A percentile compares a stretch with the other conserved stretches of the same genome.
These are phyloP conservation scores for Trichosanthes truncata DNA, from an alignment of 306 rosid genomes.

Conservation along the genomic window DNA sequence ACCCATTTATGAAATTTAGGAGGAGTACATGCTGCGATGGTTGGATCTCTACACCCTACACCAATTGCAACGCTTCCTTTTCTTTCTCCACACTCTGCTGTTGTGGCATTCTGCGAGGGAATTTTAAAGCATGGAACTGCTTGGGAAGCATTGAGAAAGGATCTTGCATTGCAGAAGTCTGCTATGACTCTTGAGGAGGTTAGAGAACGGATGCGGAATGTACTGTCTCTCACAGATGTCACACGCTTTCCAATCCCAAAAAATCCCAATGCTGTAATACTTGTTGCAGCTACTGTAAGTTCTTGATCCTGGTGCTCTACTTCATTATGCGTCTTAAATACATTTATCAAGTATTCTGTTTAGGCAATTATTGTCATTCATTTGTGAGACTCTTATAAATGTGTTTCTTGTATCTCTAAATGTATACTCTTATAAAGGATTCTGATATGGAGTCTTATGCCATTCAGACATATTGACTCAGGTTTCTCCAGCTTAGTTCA, in stretches of 20 bases:
- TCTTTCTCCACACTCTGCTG: slow-evolving; percentile 94
- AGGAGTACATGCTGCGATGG: slow-evolving; percentile 99
- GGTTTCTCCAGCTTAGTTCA: not conserved
- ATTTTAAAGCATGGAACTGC: slow-evolving; percentile 91
- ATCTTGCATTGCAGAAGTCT: slow-evolving; percentile 56
- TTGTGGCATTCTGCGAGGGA: slow-evolving; percentile 98
- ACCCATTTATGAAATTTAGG: slow-evolving; percentile 37
- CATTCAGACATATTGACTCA: no score
- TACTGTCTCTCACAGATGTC: slow-evolving; percentile 91
- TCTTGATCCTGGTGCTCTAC: not conserved
- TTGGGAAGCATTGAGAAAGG: slow-evolving; percentile 86
- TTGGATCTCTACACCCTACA: slow-evolving; percentile 92
- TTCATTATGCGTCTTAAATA: not conserved
- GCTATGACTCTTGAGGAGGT: slow-evolving; percentile 92
- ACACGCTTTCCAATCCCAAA: slow-evolving; percentile 94
- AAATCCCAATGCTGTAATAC: slow-evolving; percentile 71
- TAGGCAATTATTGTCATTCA: not conserved
- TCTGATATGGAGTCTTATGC: not conserved
- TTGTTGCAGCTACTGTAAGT: slow-evolving; percentile 96
- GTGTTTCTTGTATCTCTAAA: not conserved
- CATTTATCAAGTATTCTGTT: not conserved
- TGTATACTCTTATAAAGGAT: no score
- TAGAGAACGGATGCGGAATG: slow-evolving; percentile 80
- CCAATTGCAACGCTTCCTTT: slow-evolving; percentile 94
- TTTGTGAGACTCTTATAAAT: not conserved